Evolutionary conservation across 2,329 filamentous ascomycete species (phyloP).

Genomic region (Ophiostoma himal-ulmi): DNA sequence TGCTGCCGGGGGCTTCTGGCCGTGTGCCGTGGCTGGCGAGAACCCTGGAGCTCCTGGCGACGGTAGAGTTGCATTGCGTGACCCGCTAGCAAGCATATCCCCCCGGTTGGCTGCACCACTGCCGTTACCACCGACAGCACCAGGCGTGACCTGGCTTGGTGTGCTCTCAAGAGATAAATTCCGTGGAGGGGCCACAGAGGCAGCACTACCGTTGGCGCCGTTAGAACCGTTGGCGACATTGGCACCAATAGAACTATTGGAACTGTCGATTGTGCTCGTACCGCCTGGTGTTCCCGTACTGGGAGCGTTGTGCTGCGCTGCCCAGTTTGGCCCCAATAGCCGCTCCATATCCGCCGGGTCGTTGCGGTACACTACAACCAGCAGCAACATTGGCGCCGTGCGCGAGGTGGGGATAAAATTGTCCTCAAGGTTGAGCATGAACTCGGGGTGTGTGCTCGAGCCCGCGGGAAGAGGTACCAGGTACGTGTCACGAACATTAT

Average conservation of each 20-base stretch:
- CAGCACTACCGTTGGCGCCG: constrained; percentile 18
- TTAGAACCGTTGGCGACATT: background rate
- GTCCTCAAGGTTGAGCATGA: constrained; percentile 81
- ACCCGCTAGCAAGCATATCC: background rate
- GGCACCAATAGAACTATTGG: background rate
- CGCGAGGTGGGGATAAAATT: constrained; percentile 69
- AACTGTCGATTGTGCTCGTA: background rate
- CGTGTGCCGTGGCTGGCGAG: background rate
- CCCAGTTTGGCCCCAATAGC: constrained; percentile 32
- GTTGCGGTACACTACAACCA: constrained; percentile 77
- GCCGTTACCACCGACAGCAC: background rate
- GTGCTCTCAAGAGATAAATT: background rate
- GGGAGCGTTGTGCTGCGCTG: constrained; percentile 28
- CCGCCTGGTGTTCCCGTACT: background rate
- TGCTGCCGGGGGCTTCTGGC: background rate
- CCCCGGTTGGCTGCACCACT: background rate
- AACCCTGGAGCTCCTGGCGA: background rate
- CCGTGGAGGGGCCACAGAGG: background rate
- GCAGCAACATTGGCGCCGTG: constrained; percentile 69
- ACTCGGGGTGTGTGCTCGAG: constrained; percentile 67
- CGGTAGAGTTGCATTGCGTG: background rate
- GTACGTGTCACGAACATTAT: constrained; percentile 83
- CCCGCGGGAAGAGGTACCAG: constrained; percentile 78
- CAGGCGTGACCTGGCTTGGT: background rate
- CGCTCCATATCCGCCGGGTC: constrained; percentile 40